Conservation (phyloP, 2,329 filamentous ascomycete genomes). For the Diaporthe ampelina region DNA sequence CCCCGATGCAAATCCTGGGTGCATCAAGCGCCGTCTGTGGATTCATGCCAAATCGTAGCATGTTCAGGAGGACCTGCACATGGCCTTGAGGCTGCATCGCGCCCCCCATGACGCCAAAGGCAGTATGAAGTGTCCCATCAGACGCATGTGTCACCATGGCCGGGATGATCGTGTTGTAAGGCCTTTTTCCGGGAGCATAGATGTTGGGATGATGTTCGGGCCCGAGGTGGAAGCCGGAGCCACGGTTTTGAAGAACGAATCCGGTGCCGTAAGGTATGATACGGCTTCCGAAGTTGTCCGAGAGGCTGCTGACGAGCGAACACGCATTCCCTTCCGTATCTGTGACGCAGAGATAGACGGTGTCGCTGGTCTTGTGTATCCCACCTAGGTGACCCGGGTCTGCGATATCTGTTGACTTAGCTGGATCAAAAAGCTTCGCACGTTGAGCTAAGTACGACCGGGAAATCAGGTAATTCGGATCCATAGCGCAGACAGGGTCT, state of each 20-base stretch:
- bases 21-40: slow-evolving; percentile 91
- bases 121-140: slow-evolving; percentile 81
- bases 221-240: slow-evolving; percentile 83
- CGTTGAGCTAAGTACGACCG: slow-evolving; percentile 80
- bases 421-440: slow-evolving; percentile 68
- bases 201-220: slow-evolving; percentile 79
- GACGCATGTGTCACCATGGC: slow-evolving; percentile 83
- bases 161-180: slow-evolving; percentile 97
- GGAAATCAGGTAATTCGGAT: slow-evolving; percentile 67
- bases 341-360: slow-evolving; percentile 90
- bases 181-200: slow-evolving; percentile 83
- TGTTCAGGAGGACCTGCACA: slow-evolving; percentile 90
- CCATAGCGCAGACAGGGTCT: slow-evolving; percentile 75
- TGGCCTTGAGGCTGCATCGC: slow-evolving; percentile 98
- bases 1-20: slow-evolving; percentile 86
- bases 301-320: slow-evolving; percentile 96
- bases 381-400: slow-evolving; percentile 70
- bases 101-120: slow-evolving; percentile 96
- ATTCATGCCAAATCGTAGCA: slow-evolving; percentile 82
- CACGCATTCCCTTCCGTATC: slow-evolving; percentile 89
- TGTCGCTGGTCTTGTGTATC: slow-evolving; percentile 82
- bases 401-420: slow-evolving; percentile 74
- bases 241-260: slow-evolving; percentile 93
- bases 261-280: slow-evolving; percentile 90
- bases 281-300: slow-evolving; percentile 84